These are phyloP conservation scores for Domatiomyces globalis DNA, from an alignment of 2,329 filamentous ascomycete species.

Conservation along the genomic window DNA sequence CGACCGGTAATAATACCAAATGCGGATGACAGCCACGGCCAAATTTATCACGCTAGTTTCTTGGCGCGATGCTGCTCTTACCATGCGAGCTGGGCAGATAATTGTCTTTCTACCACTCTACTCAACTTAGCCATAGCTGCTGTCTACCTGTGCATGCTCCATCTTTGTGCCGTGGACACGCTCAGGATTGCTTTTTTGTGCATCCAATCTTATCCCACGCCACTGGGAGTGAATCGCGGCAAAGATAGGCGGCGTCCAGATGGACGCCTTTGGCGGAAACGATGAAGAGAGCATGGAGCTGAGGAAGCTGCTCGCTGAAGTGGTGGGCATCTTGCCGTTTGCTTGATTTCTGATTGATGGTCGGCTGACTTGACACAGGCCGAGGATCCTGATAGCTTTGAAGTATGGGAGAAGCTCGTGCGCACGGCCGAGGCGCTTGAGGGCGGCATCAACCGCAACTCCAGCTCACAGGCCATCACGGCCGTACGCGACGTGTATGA, in stretches of 20 bases:
- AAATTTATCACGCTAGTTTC: too few relatives aligned
- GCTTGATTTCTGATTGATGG: background rate
- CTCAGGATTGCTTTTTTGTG: background rate
- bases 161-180: background rate
- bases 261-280: constrained; percentile 51
- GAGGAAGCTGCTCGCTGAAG: constrained; percentile 60
- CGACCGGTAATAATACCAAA: too few relatives aligned
- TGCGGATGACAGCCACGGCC: too few relatives aligned
- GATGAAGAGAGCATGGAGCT: constrained; percentile 75
- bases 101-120: background rate
- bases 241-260: constrained; percentile 11
- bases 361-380: constrained; percentile 26
- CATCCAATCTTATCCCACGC: background rate
- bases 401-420: constrained; percentile 86
- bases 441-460: constrained; percentile 90
- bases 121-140: background rate
- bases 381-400: constrained; percentile 76
- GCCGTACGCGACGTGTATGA: constrained; percentile 81
- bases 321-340: constrained; percentile 43
- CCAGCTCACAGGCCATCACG: constrained; percentile 81
- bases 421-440: constrained; percentile 71
- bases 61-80: background rate
- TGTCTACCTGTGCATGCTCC: background rate
- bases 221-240: background rate
- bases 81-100: background rate